These are phyloP conservation scores for Rhizophagus clarus DNA, from an alignment of 192 early-diverging fungal species.

Conservation along the genomic window DNA sequence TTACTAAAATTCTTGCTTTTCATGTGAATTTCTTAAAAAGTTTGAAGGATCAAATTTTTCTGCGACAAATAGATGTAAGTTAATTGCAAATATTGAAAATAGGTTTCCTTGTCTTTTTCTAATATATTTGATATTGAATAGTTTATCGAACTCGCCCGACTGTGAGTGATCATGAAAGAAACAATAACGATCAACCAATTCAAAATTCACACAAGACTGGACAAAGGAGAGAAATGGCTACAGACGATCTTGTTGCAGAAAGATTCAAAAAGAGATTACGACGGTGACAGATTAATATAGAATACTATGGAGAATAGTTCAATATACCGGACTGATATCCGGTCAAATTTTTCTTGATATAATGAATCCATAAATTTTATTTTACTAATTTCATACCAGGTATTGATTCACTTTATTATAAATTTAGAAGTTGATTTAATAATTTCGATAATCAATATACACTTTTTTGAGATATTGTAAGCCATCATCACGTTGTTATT, in stretches of 20 bases:
- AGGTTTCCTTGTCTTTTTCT: constrained; percentile 28
- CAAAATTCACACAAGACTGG: constrained; percentile 36
- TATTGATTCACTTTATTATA: too few species aligned
- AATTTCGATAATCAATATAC: too few species aligned
- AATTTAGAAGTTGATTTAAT: too few species aligned
- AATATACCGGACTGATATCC: too few species aligned
- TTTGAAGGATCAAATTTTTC: constrained; percentile 21
- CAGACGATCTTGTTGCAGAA: constrained; percentile 81
- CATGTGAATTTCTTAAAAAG: background rate
- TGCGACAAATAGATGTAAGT: constrained; percentile 33
- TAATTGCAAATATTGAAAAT: constrained; percentile 31
- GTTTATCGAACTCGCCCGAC: constrained; percentile 32
- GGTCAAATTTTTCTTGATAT: too few species aligned
- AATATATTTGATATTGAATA: background rate
- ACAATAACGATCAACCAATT: constrained; percentile 37
- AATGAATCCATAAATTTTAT: too few species aligned
- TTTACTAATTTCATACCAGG: too few species aligned
- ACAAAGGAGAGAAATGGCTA: constrained; percentile 74
- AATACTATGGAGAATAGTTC: background rate
- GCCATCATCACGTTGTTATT: too few species aligned
- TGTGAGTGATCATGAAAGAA: constrained; percentile 26
- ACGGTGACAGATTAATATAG: constrained; percentile 39
- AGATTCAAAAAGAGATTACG: constrained; percentile 85
- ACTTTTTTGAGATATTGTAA: too few species aligned
- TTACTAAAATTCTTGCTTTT: constrained; percentile 19